Conservation (phyloP, 331 rosid species). For the Pyrus hybrid region DNA sequence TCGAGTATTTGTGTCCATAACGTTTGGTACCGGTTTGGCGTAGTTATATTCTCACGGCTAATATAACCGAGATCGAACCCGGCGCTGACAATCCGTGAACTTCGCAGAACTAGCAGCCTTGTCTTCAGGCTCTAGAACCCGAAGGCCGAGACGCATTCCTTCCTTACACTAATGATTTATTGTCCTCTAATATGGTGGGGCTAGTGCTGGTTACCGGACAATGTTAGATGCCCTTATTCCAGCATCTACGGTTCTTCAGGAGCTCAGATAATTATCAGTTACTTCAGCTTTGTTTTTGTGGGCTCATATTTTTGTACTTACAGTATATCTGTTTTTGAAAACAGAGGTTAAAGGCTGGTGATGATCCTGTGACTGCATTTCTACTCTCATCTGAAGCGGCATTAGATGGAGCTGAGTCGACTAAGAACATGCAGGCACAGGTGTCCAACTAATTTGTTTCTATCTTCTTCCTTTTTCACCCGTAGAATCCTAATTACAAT, state of each 20-base stretch:
- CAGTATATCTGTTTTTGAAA: constrained; percentile 7
- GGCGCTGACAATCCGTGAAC: too few relatives aligned
- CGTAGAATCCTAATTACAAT: not conserved
- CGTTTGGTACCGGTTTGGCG: too few relatives aligned
- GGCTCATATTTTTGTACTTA: constrained; percentile 13
- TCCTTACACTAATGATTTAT: too few relatives aligned
- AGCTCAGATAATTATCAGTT: constrained; percentile 39
- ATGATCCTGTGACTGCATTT: constrained; percentile 68
- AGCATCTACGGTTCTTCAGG: constrained; percentile 61
- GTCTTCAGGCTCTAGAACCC: too few relatives aligned
- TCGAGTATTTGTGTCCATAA: too few relatives aligned
- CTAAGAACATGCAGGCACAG: constrained; percentile 86
- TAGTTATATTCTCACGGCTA: too few relatives aligned
- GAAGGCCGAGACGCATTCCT: too few relatives aligned
- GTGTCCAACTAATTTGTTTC: constrained; percentile 12
- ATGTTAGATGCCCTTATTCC: constrained; percentile 92
- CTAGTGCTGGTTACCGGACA: constrained; percentile 90
- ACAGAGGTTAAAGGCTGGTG: constrained; percentile 67
- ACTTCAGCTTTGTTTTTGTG: not conserved
- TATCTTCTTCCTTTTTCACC: not conserved
- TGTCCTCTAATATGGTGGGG: constrained; percentile 95
- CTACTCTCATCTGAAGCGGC: constrained; percentile 80
- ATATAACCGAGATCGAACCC: too few relatives aligned
- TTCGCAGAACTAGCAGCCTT: too few relatives aligned
- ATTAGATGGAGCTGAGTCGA: constrained; percentile 74